Evolutionary conservation across 805 yeast genomes (phyloP).

Genomic region (Saccharomyces kudriavzevii): DNA sequence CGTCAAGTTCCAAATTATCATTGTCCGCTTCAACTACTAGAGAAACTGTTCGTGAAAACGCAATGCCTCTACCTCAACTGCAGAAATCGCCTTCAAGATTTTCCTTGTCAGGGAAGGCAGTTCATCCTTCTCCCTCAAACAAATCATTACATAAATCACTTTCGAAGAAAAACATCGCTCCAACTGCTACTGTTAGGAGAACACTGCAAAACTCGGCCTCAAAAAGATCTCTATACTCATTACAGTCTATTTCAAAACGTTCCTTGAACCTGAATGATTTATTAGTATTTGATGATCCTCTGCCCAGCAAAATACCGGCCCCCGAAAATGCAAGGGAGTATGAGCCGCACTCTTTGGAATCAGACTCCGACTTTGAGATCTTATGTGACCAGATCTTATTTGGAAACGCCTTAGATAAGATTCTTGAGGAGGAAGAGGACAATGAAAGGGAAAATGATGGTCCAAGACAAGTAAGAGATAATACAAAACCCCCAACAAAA

Average conservation of each 20-base stretch:
- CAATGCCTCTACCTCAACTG: not conserved
- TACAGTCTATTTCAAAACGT: constrained; percentile 29
- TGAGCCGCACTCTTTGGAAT: constrained; percentile 8
- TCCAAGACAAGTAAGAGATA: not conserved
- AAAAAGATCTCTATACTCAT: constrained; percentile 28
- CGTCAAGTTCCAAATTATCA: constrained; percentile 8
- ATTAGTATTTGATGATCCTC: constrained; percentile 11
- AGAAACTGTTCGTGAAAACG: not conserved
- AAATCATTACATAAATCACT: constrained; percentile 6
- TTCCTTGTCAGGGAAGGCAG: not conserved
- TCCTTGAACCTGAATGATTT: constrained; percentile 29
- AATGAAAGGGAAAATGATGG: not conserved
- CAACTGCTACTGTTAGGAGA: constrained; percentile 9
- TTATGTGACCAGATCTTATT: constrained; percentile 27
- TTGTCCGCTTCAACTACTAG: constrained; percentile 6
- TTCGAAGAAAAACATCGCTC: constrained; percentile 10
- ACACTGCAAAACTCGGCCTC: constrained; percentile 26
- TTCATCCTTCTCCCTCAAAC: constrained; percentile 14
- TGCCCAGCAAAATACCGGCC: not conserved
- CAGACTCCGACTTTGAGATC: constrained; percentile 24
- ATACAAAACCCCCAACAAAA: not conserved
- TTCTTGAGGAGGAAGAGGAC: constrained; percentile 20
- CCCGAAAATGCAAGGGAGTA: not conserved
- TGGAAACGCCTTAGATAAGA: constrained; percentile 22
- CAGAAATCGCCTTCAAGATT: not conserved